These are phyloP conservation scores for Cladosporium sp. DNA, from an alignment of 2,329 filamentous ascomycete genomes.

Conservation along the genomic window DNA sequence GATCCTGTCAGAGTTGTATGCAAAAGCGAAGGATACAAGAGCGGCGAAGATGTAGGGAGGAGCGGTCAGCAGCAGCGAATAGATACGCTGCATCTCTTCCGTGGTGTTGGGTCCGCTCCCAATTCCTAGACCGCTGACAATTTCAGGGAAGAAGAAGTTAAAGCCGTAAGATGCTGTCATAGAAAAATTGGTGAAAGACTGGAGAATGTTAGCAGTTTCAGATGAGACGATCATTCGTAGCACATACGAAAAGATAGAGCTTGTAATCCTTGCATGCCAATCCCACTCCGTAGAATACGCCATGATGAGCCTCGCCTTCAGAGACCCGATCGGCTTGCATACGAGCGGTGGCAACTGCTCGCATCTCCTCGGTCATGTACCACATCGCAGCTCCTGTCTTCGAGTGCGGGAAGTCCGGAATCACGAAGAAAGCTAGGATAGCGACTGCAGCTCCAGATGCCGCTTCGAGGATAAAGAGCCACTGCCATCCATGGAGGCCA, in stretches of 20 bases:
- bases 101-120: not conserved
- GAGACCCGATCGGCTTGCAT: conserved; percentile 8
- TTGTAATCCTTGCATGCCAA: conserved; percentile 6
- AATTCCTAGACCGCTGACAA: not conserved
- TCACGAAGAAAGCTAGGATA: conserved; percentile 49
- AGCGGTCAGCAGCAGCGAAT: conserved; percentile 41
- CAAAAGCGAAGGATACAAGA: not conserved
- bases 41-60: conserved; percentile 54
- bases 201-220: too few species aligned
- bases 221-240: too few species aligned
- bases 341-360: conserved; percentile 1
- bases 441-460: conserved; percentile 54
- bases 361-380: conserved; percentile 9
- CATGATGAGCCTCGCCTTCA: not conserved
- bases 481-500: conserved; percentile 5
- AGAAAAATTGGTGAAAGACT: conserved; percentile 3
- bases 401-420: conserved; percentile 53
- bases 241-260: conserved; percentile 6
- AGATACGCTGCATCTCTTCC: not conserved
- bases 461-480: conserved; percentile 6
- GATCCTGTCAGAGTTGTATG: conserved; percentile 4
- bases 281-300: conserved; percentile 1
- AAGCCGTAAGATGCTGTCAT: conserved; percentile 1
- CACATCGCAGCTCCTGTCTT: conserved; percentile 7
- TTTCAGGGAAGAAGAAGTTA: conserved; percentile 1